These are phyloP conservation scores for Colletotrichum acutatum DNA, from an alignment of 2,329 filamentous ascomycete species.

Conservation along the genomic window DNA sequence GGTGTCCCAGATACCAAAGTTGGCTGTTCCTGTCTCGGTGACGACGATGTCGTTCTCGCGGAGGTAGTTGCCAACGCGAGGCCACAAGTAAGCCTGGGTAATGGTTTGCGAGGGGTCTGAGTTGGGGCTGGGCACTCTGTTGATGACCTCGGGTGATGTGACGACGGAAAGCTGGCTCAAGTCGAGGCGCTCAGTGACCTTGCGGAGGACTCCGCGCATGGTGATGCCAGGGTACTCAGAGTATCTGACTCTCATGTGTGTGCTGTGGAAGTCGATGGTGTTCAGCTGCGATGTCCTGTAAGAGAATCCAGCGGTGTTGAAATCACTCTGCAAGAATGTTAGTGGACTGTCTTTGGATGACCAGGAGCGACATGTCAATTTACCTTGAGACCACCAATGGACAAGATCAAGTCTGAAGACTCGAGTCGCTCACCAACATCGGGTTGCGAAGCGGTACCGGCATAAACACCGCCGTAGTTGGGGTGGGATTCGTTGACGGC, in stretches of 20 bases:
- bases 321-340: slow-evolving; percentile 67
- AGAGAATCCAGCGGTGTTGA: slow-evolving; percentile 86
- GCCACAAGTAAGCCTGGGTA: slow-evolving; percentile 82
- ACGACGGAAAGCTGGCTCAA: slow-evolving; percentile 66
- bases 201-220: slow-evolving; percentile 82
- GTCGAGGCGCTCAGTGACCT: slow-evolving; percentile 71
- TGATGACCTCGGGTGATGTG: slow-evolving; percentile 63
- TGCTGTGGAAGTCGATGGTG: slow-evolving; percentile 85
- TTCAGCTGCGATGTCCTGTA: slow-evolving; percentile 81
- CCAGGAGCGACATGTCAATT: background rate
- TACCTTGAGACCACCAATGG: slow-evolving; percentile 72
- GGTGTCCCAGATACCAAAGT: slow-evolving; percentile 90
- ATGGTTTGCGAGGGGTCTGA: slow-evolving; percentile 58
- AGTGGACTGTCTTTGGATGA: background rate
- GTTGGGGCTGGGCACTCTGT: slow-evolving; percentile 56
- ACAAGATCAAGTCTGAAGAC: slow-evolving; percentile 76
- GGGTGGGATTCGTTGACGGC: slow-evolving; percentile 80
- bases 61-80: slow-evolving; percentile 78
- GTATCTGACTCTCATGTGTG: slow-evolving; percentile 78
- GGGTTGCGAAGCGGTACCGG: slow-evolving; percentile 78
- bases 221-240: slow-evolving; percentile 81
- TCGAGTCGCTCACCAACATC: slow-evolving; percentile 74
- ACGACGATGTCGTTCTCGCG: slow-evolving; percentile 80
- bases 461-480: slow-evolving; percentile 88
- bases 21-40: slow-evolving; percentile 88